Evolutionary conservation across 2,329 filamentous ascomycete species (phyloP).

Genomic region (Fulvia fulva): DNA sequence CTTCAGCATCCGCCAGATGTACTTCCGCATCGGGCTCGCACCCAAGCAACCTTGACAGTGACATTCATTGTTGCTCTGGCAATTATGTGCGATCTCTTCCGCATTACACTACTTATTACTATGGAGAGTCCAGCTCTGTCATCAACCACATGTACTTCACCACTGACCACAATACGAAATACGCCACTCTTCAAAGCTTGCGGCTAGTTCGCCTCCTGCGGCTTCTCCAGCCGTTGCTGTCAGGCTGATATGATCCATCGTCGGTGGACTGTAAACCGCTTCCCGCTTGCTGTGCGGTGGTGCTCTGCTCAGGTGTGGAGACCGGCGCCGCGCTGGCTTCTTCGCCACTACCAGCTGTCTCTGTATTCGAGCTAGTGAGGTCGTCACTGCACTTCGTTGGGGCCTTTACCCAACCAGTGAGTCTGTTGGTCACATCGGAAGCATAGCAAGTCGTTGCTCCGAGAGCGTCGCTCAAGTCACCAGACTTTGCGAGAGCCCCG

Average conservation of each 20-base stretch:
- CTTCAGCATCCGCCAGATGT: too few relatives aligned
- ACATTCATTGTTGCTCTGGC: too few relatives aligned
- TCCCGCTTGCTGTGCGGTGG: neutral
- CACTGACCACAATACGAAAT: neutral
- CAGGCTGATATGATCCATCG: neutral
- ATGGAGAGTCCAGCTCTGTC: neutral
- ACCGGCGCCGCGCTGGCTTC: neutral
- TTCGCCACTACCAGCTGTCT: neutral
- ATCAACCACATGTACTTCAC: neutral
- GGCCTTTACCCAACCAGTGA: constrained; percentile 40
- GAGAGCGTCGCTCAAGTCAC: constrained; percentile 37
- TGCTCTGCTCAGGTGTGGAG: neutral
- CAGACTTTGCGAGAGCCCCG: constrained; percentile 37
- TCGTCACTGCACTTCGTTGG: neutral
- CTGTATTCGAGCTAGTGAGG: neutral
- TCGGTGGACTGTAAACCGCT: neutral
- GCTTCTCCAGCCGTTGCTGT: neutral
- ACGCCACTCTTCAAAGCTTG: neutral
- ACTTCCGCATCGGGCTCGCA: too few relatives aligned
- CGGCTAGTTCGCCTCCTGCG: neutral
- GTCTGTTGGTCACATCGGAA: constrained; percentile 49
- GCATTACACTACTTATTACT: neutral
- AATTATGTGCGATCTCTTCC: neutral
- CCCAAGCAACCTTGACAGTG: too few relatives aligned
- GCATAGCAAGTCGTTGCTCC: constrained; percentile 50